Evolutionary conservation across 371 early-diverging fungal genomes (phyloP).

Genomic region (Apophysomyces ossiformis): DNA sequence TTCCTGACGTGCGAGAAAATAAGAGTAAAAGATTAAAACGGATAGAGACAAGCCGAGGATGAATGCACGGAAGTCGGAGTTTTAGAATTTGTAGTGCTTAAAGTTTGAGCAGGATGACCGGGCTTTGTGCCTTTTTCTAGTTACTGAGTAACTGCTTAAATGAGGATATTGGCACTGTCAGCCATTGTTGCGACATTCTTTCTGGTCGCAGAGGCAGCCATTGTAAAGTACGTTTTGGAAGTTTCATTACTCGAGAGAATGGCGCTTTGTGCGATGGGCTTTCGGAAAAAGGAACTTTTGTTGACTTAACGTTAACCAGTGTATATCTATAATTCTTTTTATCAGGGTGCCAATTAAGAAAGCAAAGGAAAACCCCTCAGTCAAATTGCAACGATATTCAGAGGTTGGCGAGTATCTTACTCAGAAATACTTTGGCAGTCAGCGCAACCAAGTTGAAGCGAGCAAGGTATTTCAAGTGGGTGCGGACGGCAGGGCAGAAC

Average conservation of each 20-base stretch:
- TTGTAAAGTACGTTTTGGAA: slow-evolving; percentile 28
- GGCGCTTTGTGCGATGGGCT: background rate
- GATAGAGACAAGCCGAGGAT: too few species aligned
- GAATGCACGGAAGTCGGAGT: too few species aligned
- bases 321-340: slow-evolving; percentile 1
- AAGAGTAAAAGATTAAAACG: too few species aligned
- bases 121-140: too few species aligned
- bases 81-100: too few species aligned
- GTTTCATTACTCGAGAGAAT: background rate
- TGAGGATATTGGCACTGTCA: slow-evolving; percentile 40
- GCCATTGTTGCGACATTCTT: slow-evolving; percentile 25
- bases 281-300: background rate
- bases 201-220: slow-evolving; percentile 30
- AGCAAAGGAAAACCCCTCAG: slow-evolving; percentile 62
- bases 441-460: slow-evolving; percentile 46
- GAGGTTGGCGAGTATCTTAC: slow-evolving; percentile 65
- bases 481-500: slow-evolving; percentile 58
- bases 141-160: background rate
- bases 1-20: too few species aligned
- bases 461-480: slow-evolving; percentile 33
- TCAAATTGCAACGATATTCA: slow-evolving; percentile 66
- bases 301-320: background rate
- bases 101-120: too few species aligned
- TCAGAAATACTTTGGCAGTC: slow-evolving; percentile 79
- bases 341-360: slow-evolving; percentile 77